Evolutionary conservation across 2,329 filamentous ascomycete genomes (phyloP), one percentile per base, ranked within the genome.

Genomic region (Periglandula ipomoeae): DNA sequence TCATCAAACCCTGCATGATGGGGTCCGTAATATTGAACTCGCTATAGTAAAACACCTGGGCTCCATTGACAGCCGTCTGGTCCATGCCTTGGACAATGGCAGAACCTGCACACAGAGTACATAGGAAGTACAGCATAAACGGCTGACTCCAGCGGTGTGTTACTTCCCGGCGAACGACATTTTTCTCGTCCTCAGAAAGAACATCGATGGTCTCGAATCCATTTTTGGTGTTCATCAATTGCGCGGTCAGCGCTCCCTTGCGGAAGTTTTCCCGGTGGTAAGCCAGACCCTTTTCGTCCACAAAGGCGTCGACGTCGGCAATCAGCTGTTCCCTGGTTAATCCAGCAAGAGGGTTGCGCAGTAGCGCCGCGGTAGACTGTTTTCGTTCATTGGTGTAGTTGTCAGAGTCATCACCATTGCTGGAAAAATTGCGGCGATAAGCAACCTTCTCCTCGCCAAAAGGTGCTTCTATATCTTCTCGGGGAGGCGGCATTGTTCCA

Each of bases 51-150:
- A 59, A 66, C 66, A 66, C 54, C 66, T 70, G 73, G 15, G 79
- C 80, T 34, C 80, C 80, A 51, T 82, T 82, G 43, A 82, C 78
- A 3, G 81, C 80, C 0, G 79, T 81, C 59, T 83, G 77, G 57
- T 84, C 79, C 76, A 82, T 81, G 54, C 81, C 81, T 55, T 84
- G 81, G 0, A 84, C 81, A 11, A 80, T 79, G 19, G 81, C 81
- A 11, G 61, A 65, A 0, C 63, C 62, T 0, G 64, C 63, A 20
- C 64, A 66, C 0, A 66, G 56, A 2, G 59, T 59, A 46, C 65
- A 67, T 1, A 68, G 59, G 23, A 65, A 65, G 56, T 67, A 67
- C 5, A 67, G 56, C 26, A 55, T 55, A 26, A 59, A 63, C 0
- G 65, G 65, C 9, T 65, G 60, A 2, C 57, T 55, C 65, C 65